Conservation (phyloP, 257 asterid species). For the Solanum sejunctum region DNA sequence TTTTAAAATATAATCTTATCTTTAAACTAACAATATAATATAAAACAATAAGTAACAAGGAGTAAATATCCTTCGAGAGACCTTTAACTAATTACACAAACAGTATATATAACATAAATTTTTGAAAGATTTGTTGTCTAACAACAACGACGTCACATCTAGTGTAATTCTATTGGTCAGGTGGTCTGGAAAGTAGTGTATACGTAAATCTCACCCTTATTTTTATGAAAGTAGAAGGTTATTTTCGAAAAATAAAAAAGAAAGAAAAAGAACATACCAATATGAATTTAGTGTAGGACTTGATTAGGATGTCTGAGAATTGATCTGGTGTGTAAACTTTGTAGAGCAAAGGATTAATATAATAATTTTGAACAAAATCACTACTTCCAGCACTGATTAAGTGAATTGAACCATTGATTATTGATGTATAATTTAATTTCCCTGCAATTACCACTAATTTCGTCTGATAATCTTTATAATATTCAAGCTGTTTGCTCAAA, state of each 20-base stretch:
- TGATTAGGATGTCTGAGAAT: constrained; percentile 55
- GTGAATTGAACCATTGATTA: constrained; percentile 57
- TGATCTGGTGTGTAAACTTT: constrained; percentile 56
- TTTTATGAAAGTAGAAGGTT: background rate
- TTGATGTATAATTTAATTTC: constrained; percentile 56
- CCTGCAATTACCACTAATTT: constrained; percentile 52
- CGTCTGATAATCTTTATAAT: constrained; percentile 59
- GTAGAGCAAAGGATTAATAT: constrained; percentile 57
- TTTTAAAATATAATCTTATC: too few relatives aligned
- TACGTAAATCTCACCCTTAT: background rate
- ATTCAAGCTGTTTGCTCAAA: constrained; percentile 58
- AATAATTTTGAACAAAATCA: constrained; percentile 82
- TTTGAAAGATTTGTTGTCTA: background rate
- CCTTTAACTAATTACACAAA: background rate
- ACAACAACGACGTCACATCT: rapidly evolving
- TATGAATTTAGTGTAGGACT: constrained; percentile 41
- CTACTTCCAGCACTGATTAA: constrained; percentile 73
- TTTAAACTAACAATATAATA: too few relatives aligned
- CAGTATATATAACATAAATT: background rate
- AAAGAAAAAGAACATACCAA: constrained; percentile 21
- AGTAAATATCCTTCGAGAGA: background rate
- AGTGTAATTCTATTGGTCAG: background rate
- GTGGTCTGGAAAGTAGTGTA: too few relatives aligned
- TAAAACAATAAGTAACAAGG: too few relatives aligned
- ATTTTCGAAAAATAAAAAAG: background rate